Percentiles rank a stretch among this genome's conserved stretches.
These are phyloP conservation scores for Candida glucosophila DNA, from an alignment of 1,139 yeast genomes.

Conservation along the genomic window DNA sequence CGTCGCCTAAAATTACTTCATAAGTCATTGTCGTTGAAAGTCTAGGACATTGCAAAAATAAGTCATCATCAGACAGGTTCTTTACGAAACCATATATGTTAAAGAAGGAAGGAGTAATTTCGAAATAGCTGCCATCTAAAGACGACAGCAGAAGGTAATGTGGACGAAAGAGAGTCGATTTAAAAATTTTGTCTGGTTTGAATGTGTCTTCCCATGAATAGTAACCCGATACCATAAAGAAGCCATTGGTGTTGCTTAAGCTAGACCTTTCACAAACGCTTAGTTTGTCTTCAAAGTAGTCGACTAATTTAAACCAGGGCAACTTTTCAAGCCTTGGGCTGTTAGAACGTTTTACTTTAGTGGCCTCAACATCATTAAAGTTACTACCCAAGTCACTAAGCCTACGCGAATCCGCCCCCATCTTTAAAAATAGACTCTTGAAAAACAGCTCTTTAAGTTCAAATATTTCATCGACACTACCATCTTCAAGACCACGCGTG, in stretches of 20 bases:
- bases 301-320: background rate
- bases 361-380: too few relatives aligned
- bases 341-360: background rate
- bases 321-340: slow-evolving; percentile 1
- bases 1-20: slow-evolving; percentile 27
- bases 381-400: too few relatives aligned
- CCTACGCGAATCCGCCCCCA: too few relatives aligned
- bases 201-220: slow-evolving; percentile 32
- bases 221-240: slow-evolving; percentile 21
- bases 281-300: slow-evolving; percentile 10
- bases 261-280: slow-evolving; percentile 19
- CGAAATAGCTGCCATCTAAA: slow-evolving; percentile 22
- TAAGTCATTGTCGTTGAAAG: slow-evolving; percentile 17
- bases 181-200: slow-evolving; percentile 28
- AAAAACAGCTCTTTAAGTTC: too few relatives aligned
- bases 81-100: too few relatives aligned
- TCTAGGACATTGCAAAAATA: slow-evolving; percentile 21
- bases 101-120: slow-evolving; percentile 20
- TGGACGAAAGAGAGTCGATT: slow-evolving; percentile 29
- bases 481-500: too few relatives aligned
- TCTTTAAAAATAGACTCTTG: too few relatives aligned
- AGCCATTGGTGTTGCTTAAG: background rate
- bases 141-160: slow-evolving; percentile 13
- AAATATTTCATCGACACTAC: too few relatives aligned
- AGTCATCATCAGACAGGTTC: too few relatives aligned